Evolutionary conservation across 352 stramenopile genomes (phyloP).

Genomic region (Blastocystis sp.): DNA sequence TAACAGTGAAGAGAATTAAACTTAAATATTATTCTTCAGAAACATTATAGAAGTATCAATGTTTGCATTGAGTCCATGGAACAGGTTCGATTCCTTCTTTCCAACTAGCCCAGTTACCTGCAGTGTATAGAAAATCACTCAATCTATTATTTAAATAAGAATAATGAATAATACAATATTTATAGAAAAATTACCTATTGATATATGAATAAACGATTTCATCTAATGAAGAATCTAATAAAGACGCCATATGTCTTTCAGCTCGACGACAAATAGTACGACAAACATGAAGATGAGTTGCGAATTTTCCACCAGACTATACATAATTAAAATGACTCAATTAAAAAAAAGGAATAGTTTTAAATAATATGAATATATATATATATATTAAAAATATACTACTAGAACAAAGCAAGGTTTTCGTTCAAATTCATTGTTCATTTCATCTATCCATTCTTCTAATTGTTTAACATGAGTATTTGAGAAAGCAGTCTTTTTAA

Average conservation of each 20-base stretch:
- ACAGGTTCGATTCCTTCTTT: conserved; percentile 2
- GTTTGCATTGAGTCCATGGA: no score
- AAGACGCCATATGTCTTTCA: conserved; percentile 56
- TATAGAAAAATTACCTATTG: no score
- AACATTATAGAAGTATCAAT: no score
- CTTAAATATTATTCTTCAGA: no score
- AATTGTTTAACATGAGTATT: conserved; percentile 47
- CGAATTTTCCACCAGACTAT: conserved; percentile 45
- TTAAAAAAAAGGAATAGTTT: no score
- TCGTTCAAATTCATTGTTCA: conserved; percentile 55
- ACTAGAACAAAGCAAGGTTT: conserved; percentile 57
- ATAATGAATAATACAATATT: background rate
- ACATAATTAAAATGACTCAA: no score
- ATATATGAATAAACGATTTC: no score
- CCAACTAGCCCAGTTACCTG: conserved; percentile 38
- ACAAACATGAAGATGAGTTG: conserved; percentile 61
- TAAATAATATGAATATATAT: no score
- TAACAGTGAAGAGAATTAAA: no score
- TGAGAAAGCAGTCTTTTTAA: conserved; percentile 41
- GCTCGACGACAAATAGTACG: conserved; percentile 57
- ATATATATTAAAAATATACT: background rate
- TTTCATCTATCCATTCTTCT: conserved; percentile 62
- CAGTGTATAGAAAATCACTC: conserved; percentile 44
- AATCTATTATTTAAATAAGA: conserved; percentile 29
- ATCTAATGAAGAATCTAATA: no score